Evolutionary conservation across 768 basidiomycete species (phyloP), one percentile per base, ranked within the genome.

Genomic region (Erythrobasidium yunnanense): DNA sequence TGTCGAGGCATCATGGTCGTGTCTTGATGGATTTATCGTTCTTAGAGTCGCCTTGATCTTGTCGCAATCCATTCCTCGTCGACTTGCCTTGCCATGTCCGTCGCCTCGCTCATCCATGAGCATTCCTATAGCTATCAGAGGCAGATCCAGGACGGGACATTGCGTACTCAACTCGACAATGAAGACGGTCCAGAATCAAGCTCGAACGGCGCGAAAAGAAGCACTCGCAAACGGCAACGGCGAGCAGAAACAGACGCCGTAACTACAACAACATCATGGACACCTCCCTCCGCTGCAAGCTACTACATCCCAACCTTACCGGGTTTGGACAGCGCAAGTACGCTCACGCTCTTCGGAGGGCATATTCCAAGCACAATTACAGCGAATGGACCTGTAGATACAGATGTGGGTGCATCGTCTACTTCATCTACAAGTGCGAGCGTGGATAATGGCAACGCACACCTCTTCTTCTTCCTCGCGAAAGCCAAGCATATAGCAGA

Each of bases 401-500:
- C 5, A 25, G 45, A 34, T 17, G 18, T 18, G 49, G 46, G 22
- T 34, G 52, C 50, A 34, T 25, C 35, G 50, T 68, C 65, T 56
- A 65, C n/a, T 79, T 81, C 11, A 75, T 80, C 3, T 72, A 76
- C 27, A 84, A 81, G n/a, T 82, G 84, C 65, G 11, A 42, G 38
- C 38, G 38, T n/a, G 38, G 80, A 87, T 33, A 84, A 83, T 20
- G 17, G 45, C 27, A 49, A 69, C 6, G 80, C 88, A 0, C 88
- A 92, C 74, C 74, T 91, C 8, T 93, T 83, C 80, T 99, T 68
- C 38, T 83, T 93, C 66, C 80, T 97, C 77, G 79, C 90, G 35
- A 90, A 91, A 76, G 89, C 90, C 52, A 81, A 91, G 58, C 81
- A 88, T 68, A 80, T 80, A 20, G 90, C 91, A 18, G 95, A 96